Conservation (phyloP, 805 yeast species). For the Saturnispora serradocipensis region DNA sequence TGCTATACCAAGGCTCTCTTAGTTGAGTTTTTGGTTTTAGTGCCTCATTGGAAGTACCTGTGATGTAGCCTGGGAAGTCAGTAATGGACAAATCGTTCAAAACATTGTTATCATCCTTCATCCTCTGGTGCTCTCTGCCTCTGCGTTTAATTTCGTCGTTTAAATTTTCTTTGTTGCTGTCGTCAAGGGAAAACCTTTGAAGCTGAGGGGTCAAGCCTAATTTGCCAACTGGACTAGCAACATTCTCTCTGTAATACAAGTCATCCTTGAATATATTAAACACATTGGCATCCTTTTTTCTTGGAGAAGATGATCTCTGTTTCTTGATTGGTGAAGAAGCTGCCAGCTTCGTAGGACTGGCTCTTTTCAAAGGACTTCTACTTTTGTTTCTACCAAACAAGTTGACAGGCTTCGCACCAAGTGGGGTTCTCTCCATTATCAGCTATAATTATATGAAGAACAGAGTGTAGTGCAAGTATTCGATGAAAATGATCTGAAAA, state of each 20-base stretch:
- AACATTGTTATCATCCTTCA: neutral
- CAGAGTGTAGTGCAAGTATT: neutral
- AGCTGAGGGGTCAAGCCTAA: neutral
- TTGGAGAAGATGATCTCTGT: neutral
- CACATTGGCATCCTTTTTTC: neutral
- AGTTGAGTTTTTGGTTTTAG: conserved; percentile 3
- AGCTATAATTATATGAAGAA: neutral
- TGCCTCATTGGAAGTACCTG: neutral
- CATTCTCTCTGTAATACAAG: neutral
- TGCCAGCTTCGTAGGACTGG: conserved; percentile 9
- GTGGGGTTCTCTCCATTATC: conserved; percentile 8
- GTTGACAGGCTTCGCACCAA: conserved; percentile 5
- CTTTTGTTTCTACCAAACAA: neutral
- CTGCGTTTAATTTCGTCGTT: neutral
- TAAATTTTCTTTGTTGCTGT: conserved; percentile 7
- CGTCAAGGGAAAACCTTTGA: neutral
- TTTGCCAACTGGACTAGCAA: too few relatives aligned
- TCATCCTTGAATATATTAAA: conserved; percentile 9
- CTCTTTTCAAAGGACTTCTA: conserved; percentile 8
- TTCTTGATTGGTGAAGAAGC: conserved; percentile 6
- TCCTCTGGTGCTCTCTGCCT: neutral
- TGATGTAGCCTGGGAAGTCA: conserved; percentile 7
- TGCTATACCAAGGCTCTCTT: conserved; percentile 10
- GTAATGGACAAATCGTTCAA: conserved; percentile 7
- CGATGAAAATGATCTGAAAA: neutral